phyloP scores from a whole-genome alignment of 2,329 filamentous ascomycete genomes.

The Emydomyces testavorans region DNA sequence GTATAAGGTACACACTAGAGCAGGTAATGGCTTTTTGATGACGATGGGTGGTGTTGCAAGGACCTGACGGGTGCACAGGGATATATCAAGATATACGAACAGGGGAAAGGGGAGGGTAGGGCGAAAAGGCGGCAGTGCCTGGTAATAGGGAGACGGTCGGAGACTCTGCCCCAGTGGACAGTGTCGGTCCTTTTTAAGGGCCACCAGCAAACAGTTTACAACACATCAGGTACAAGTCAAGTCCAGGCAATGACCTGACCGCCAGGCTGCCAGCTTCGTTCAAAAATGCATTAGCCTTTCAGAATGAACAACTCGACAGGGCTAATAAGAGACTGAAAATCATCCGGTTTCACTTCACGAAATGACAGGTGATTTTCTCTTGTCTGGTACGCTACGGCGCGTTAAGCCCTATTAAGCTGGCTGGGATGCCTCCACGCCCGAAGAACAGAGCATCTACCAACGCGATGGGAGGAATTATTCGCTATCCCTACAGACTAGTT shows the following conservation, averaged over 20 bases:
- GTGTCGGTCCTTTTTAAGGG: conserved; percentile 2
- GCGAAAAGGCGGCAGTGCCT: conserved; percentile 10
- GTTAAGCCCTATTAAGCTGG: conserved; percentile 11
- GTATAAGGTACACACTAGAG: conserved; percentile 8
- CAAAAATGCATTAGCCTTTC: no score
- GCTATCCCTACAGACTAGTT: background rate
- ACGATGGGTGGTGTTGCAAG: conserved; percentile 10
- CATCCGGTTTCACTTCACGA: background rate
- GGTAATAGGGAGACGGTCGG: background rate
- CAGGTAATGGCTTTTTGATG: conserved; percentile 3
- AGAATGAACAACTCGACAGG: background rate
- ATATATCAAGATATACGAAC: conserved; percentile 10
- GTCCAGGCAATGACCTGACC: background rate
- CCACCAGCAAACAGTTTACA: conserved; percentile 4
- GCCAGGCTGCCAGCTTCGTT: background rate
- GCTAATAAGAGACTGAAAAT: background rate
- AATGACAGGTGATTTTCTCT: conserved; percentile 7
- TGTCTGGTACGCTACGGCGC: conserved; percentile 9
- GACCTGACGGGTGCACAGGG: conserved; percentile 11
- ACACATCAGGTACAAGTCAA: conserved; percentile 7
- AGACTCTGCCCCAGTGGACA: background rate
- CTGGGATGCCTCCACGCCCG: conserved; percentile 4
- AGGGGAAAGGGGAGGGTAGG: conserved; percentile 6
- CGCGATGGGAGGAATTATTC: background rate
- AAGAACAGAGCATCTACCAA: background rate